A percentile compares a stretch with the other conserved stretches of the same genome.
Conservation (phyloP, 768 basidiomycete species). For the Kwoniella sp. region DNA sequence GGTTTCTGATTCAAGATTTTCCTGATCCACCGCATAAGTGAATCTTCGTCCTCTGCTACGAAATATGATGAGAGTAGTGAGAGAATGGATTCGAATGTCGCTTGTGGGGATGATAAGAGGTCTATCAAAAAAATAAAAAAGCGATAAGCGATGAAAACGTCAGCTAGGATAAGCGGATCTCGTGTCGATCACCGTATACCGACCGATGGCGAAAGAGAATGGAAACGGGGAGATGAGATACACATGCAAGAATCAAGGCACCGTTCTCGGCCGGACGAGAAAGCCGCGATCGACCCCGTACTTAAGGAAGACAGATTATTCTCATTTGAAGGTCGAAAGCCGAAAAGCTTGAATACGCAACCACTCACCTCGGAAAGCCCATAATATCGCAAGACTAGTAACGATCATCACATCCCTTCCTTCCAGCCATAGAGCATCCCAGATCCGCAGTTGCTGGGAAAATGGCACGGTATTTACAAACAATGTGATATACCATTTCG, state of each 20-base stretch:
- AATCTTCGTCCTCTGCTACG: conserved; percentile 85
- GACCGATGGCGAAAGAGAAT: too few relatives aligned
- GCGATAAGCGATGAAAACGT: too few relatives aligned
- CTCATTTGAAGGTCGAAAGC: too few relatives aligned
- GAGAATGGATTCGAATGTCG: conserved; percentile 86
- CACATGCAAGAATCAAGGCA: too few relatives aligned
- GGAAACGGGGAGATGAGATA: too few relatives aligned
- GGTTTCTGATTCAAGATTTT: conserved; percentile 66
- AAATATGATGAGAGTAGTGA: conserved; percentile 92
- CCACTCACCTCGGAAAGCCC: conserved; percentile 78
- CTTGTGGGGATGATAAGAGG: conserved; percentile 74
- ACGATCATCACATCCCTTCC: conserved; percentile 86
- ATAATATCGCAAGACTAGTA: conserved; percentile 82
- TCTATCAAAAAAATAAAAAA: conserved; percentile 60
- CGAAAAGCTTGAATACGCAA: too few relatives aligned
- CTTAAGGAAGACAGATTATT: too few relatives aligned
- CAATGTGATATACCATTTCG: conserved; percentile 99
- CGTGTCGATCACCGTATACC: too few relatives aligned
- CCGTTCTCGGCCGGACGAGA: too few relatives aligned
- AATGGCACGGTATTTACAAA: conserved; percentile 95
- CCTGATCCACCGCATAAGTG: conserved; percentile 77
- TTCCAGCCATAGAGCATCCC: conserved; percentile 91
- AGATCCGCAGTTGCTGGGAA: conserved; percentile 87
- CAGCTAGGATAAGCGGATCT: too few relatives aligned
- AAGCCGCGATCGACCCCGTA: too few relatives aligned